Conservation (phyloP, 2,329 filamentous ascomycete genomes). For the Talaromyces sp. region DNA sequence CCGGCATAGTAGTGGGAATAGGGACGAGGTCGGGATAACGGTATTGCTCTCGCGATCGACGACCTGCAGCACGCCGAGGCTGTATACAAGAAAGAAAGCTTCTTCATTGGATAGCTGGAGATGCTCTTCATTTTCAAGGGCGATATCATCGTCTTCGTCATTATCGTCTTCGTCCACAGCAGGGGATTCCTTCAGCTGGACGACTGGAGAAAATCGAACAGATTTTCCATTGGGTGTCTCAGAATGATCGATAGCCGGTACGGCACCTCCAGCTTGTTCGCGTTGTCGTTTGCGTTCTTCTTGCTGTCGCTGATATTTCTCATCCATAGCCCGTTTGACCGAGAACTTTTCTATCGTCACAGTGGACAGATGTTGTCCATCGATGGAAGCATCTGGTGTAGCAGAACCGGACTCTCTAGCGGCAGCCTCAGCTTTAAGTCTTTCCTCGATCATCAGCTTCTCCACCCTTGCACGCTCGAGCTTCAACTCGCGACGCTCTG, state of each 20-base stretch:
- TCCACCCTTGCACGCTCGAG: slow-evolving; percentile 88
- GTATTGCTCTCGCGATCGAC: slow-evolving; percentile 38
- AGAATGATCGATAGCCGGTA: slow-evolving; percentile 13
- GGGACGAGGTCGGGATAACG: slow-evolving; percentile 56
- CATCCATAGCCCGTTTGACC: slow-evolving; percentile 37
- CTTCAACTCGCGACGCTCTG: slow-evolving; percentile 82
- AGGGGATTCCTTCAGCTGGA: slow-evolving; percentile 65
- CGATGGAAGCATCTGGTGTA: slow-evolving; percentile 18
- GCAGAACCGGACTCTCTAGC: slow-evolving; percentile 30
- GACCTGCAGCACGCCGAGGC: slow-evolving; percentile 72
- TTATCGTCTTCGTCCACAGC: slow-evolving; percentile 28
- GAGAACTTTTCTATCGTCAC: slow-evolving; percentile 36
- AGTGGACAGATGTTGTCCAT: slow-evolving; percentile 11
- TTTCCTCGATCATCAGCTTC: slow-evolving; percentile 78
- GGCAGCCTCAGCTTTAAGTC: slow-evolving; percentile 58
- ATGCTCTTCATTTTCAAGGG: slow-evolving; percentile 68
- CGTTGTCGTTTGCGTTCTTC: slow-evolving; percentile 17
- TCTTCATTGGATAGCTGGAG: slow-evolving; percentile 91
- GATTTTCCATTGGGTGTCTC: slow-evolving; percentile 53
- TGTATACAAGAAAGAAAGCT: slow-evolving; percentile 85
- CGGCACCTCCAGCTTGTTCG: slow-evolving; percentile 13
- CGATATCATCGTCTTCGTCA: slow-evolving; percentile 29
- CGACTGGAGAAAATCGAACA: slow-evolving; percentile 69
- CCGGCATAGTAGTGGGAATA: slow-evolving; percentile 69
- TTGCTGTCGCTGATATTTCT: slow-evolving; percentile 27